Percentiles rank a stretch among this genome's conserved stretches.
phyloP scores from a whole-genome alignment of 1,139 yeast genomes.

The Kodamaea ohmeri region DNA sequence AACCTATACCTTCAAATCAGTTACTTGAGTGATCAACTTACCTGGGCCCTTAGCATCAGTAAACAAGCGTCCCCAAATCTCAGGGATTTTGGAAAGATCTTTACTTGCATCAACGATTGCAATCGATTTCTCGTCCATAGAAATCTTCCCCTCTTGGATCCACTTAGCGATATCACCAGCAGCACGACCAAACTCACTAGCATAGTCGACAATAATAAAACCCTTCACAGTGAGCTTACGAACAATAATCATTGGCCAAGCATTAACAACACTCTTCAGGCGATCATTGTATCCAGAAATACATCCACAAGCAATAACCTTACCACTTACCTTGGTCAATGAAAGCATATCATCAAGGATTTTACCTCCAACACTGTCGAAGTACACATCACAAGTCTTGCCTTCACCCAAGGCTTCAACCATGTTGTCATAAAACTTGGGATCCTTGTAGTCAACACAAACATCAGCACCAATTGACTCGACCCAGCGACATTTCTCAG shows the following conservation, averaged over 20 bases:
- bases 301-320: conserved; percentile 30
- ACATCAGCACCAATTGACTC: conserved; percentile 32
- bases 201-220: conserved; percentile 22
- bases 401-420: conserved; percentile 17
- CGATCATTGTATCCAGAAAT: conserved; percentile 34
- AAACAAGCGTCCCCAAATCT: conserved; percentile 45
- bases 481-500: conserved; percentile 29
- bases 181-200: conserved; percentile 14
- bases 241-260: conserved; percentile 27
- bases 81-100: conserved; percentile 38
- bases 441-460: conserved; percentile 24
- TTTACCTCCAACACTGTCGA: conserved; percentile 26
- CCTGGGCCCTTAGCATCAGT: conserved; percentile 28
- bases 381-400: conserved; percentile 28
- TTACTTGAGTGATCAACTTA: conserved; percentile 26
- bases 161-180: conserved; percentile 17
- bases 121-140: conserved; percentile 20
- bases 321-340: conserved; percentile 22
- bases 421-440: conserved; percentile 15
- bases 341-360: conserved; percentile 21
- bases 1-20: conserved; percentile 11
- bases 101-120: conserved; percentile 37
- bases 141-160: conserved; percentile 23
- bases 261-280: conserved; percentile 21
- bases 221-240: conserved; percentile 25